phyloP scores from a whole-genome alignment of 2,329 filamentous ascomycete genomes.

The Calonectria naviculata region DNA sequence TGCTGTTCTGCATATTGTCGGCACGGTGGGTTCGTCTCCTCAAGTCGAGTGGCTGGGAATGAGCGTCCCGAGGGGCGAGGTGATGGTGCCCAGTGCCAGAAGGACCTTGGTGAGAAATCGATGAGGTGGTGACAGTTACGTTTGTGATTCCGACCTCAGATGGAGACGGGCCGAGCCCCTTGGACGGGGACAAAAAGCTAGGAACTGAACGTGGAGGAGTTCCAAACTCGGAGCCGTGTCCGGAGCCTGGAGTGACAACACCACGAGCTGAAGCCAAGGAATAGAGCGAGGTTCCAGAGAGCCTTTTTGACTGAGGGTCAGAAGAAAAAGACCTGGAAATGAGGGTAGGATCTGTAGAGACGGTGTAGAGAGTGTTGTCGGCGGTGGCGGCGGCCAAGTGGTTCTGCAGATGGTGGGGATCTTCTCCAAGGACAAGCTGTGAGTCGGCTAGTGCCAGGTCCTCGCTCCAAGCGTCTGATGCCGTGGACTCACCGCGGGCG shows the following conservation, averaged over 20 bases:
- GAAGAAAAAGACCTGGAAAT: slow-evolving; percentile 60
- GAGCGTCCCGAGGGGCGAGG: slow-evolving; percentile 56
- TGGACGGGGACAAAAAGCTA: slow-evolving; percentile 58
- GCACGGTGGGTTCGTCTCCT: slow-evolving; percentile 55
- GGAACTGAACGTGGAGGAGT: slow-evolving; percentile 55
- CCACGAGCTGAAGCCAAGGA: slow-evolving; percentile 73
- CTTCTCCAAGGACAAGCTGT: slow-evolving; percentile 58
- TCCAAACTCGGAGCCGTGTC: slow-evolving; percentile 63
- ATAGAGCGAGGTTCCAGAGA: slow-evolving; percentile 80
- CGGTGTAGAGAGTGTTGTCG: slow-evolving; percentile 42
- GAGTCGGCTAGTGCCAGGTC: slow-evolving; percentile 48
- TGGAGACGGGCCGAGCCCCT: slow-evolving; percentile 54
- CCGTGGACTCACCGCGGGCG: slow-evolving; percentile 55
- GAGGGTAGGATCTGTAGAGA: slow-evolving; percentile 61
- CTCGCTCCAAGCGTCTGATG: slow-evolving; percentile 55
- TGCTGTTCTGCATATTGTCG: slow-evolving; percentile 46
- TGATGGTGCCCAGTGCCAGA: slow-evolving; percentile 57
- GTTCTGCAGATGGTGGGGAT: slow-evolving; percentile 61
- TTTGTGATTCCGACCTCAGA: slow-evolving; percentile 63
- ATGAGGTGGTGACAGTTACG: slow-evolving; percentile 65
- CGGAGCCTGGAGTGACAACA: slow-evolving; percentile 59
- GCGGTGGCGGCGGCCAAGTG: slow-evolving; percentile 45
- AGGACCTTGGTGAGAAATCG: slow-evolving; percentile 53
- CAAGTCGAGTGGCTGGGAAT: slow-evolving; percentile 56
- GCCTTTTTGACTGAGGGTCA: slow-evolving; percentile 69